Evolutionary conservation across 257 asterid genomes (phyloP), one percentile per base, ranked within the genome.

Genomic region (Solanum neorickii): DNA sequence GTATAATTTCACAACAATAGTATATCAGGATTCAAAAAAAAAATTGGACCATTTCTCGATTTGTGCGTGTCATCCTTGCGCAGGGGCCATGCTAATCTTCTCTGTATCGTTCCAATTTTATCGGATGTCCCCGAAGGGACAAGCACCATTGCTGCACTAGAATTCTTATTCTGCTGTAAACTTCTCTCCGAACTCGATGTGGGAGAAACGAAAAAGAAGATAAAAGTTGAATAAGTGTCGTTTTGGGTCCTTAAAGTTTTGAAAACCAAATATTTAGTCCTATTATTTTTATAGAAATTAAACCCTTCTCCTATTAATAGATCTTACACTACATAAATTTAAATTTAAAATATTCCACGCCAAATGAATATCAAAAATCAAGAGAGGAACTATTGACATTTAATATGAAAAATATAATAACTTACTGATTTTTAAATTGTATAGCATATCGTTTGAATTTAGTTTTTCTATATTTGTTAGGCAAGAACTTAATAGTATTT

Each of bases 11-110:
- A 73, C 82, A 35, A 35, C 3, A 37, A 73, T 2, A 20, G 47
- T 73, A 73, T 20, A 73, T 35, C 80, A 73, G 47, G 47, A 10
- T 33, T 18, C 5, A 29, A 62, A 20, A 3, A 60, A 75, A 76
- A 76, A 88, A 76, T 85, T 88, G 75, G 75, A 88, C 86, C 86
- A 86, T 88, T 88, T 86, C 87, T 88, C 86, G 44, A 88, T 88
- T 88, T 88, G 90, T 88, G 90, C 85, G 82, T 89, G 89, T 72
- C 86, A 86, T 82, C 82, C 91, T 86, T 86, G 83, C 82, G 76
- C 87, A 82, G 66, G 87, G 89, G 87, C 87, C 90, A 88, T 86
- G 90, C 89, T 52, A 86, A 74, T 88, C 86, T 88, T 88, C 83
- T 84, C 83, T 88, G 86, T 75, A 88, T 88, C 83, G 88, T 88